Percentiles rank a stretch among this genome's conserved stretches.
Conservation (phyloP, 2,329 filamentous ascomycete species). For the Beauveria asiatica region DNA sequence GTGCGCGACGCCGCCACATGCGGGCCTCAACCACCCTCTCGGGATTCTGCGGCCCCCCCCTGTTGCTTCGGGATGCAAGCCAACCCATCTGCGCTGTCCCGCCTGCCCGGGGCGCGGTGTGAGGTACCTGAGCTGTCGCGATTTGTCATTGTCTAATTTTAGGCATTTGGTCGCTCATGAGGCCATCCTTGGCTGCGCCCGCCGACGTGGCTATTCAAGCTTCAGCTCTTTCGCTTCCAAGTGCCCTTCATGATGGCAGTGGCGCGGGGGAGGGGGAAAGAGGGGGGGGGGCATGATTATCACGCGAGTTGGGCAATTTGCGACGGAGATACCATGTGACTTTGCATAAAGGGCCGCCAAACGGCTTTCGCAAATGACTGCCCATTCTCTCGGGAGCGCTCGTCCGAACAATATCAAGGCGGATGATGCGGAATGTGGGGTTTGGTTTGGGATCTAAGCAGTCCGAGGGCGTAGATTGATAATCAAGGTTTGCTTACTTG, state of each 20-base stretch:
- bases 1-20: neutral
- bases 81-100: neutral
- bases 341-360: neutral
- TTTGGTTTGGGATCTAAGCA: neutral
- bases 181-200: neutral
- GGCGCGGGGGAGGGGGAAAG: neutral
- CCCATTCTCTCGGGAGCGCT: neutral
- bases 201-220: neutral
- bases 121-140: neutral
- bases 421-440: neutral
- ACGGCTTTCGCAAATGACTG: neutral
- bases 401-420: neutral
- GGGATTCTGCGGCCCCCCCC: neutral
- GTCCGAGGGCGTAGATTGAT: neutral
- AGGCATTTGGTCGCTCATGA: neutral
- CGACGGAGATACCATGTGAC: neutral
- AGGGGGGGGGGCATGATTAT: neutral
- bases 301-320: neutral
- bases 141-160: slow-evolving; percentile 5
- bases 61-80: neutral
- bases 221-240: neutral
- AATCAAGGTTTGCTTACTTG: neutral
- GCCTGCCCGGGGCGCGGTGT: neutral
- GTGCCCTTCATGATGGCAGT: neutral
- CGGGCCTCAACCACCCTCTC: slow-evolving; percentile 4